These are phyloP conservation scores for Jamesozyma rosinii DNA, from an alignment of 805 yeast genomes.

Conservation along the genomic window DNA sequence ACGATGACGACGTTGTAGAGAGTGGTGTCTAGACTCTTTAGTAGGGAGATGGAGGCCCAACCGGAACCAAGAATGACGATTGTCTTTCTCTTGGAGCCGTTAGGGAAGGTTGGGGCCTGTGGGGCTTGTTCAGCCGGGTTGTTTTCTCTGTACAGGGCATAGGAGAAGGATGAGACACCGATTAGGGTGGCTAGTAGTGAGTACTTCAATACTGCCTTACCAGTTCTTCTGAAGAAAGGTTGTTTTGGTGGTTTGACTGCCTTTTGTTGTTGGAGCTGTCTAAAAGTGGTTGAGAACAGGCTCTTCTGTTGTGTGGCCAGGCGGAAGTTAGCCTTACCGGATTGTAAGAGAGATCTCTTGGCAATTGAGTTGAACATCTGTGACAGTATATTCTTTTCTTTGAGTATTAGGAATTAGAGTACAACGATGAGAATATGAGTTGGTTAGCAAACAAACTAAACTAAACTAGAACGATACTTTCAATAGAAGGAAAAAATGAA, in stretches of 20 bases:
- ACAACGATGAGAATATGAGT: too few relatives aligned
- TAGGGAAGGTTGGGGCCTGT: conserved; percentile 46
- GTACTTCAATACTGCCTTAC: conserved; percentile 31
- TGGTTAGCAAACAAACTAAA: too few relatives aligned
- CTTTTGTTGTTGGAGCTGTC: background rate
- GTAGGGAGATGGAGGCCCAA: conserved; percentile 85
- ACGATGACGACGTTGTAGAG: conserved; percentile 82
- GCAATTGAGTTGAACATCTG: conserved; percentile 1
- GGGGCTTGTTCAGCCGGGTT: conserved; percentile 52
- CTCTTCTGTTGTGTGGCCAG: background rate
- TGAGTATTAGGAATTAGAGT: background rate
- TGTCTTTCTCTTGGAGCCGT: conserved; percentile 37
- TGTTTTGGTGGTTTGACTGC: conserved; percentile 5
- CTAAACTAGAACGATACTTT: too few relatives aligned
- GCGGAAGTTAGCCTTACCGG: background rate
- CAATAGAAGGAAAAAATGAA: background rate
- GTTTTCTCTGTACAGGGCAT: conserved; percentile 52
- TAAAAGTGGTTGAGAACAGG: conserved; percentile 1
- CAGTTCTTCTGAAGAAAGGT: conserved; percentile 9
- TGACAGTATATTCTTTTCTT: background rate
- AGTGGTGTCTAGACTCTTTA: conserved; percentile 77
- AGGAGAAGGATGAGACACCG: conserved; percentile 51
- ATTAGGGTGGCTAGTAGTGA: conserved; percentile 37
- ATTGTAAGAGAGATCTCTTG: conserved; percentile 1
- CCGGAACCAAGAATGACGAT: conserved; percentile 77